These are phyloP conservation scores for Canavalia ensiformis DNA, from an alignment of 306 rosid genomes.

Conservation along the genomic window DNA sequence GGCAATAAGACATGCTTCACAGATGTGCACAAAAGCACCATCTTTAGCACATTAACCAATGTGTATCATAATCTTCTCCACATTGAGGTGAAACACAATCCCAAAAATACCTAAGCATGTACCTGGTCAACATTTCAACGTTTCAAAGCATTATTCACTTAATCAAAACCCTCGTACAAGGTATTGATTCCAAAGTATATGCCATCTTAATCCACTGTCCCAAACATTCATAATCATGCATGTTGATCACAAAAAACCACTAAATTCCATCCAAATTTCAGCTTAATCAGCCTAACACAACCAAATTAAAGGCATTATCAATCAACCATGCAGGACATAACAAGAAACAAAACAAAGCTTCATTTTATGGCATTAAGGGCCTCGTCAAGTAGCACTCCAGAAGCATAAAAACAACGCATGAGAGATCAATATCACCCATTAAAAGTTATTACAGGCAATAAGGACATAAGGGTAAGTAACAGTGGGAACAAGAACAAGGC, in stretches of 20 bases:
- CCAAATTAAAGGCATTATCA: conserved; percentile 34
- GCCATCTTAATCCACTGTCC: conserved; percentile 23
- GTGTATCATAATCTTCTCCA: conserved; percentile 8
- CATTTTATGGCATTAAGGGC: conserved; percentile 36
- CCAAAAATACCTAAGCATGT: conserved; percentile 35
- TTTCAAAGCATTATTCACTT: conserved; percentile 31
- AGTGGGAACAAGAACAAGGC: conserved; percentile 36
- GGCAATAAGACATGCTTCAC: neutral
- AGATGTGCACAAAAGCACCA: conserved; percentile 20
- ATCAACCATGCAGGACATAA: conserved; percentile 30
- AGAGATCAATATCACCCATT: conserved; percentile 53
- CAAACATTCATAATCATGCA: conserved; percentile 42
- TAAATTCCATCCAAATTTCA: conserved; percentile 43
- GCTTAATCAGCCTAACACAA: conserved; percentile 47
- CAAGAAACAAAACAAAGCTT: conserved; percentile 30
- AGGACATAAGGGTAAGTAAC: conserved; percentile 33
- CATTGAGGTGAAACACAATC: conserved; percentile 31
- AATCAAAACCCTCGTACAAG: conserved; percentile 45
- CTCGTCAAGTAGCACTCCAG: conserved; percentile 35
- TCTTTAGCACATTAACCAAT: conserved; percentile 33
- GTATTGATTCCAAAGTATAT: conserved; percentile 12
- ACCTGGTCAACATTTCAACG: conserved; percentile 37
- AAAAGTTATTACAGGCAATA: conserved; percentile 30
- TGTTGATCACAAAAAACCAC: conserved; percentile 39
- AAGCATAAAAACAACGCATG: conserved; percentile 35